Conservation (phyloP, 2,329 filamentous ascomycete genomes). For the Fusarium sp. region DNA sequence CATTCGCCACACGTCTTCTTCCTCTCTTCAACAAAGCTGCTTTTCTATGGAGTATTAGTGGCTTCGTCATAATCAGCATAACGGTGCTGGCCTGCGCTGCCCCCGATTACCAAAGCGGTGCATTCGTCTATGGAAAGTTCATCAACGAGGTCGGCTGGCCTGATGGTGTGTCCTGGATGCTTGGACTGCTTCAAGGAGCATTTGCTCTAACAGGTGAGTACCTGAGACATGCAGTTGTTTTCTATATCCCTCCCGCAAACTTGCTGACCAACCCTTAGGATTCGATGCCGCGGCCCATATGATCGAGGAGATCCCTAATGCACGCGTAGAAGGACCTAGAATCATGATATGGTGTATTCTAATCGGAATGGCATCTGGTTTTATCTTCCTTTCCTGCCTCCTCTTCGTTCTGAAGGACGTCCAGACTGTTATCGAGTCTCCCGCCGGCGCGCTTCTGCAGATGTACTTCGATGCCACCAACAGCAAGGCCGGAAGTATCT, state of each 20-base stretch:
- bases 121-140: constrained; percentile 76
- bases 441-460: constrained; percentile 70
- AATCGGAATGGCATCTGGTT: constrained; percentile 73
- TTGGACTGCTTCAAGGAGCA: constrained; percentile 67
- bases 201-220: constrained; percentile 59
- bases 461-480: constrained; percentile 75
- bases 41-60: constrained; percentile 79
- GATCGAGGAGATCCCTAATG: constrained; percentile 68
- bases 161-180: constrained; percentile 71
- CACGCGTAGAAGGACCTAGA: constrained; percentile 69
- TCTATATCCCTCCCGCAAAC: too few species aligned
- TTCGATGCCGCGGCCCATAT: constrained; percentile 64
- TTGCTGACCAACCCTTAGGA: not conserved
- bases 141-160: constrained; percentile 79
- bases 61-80: too few species aligned
- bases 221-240: too few species aligned
- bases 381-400: constrained; percentile 71
- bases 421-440: constrained; percentile 66
- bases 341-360: constrained; percentile 75
- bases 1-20: constrained; percentile 68
- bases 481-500: constrained; percentile 72
- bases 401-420: constrained; percentile 74
- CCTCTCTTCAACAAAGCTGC: constrained; percentile 76
- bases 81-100: too few species aligned
- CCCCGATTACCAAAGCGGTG: constrained; percentile 72